Evolutionary conservation across 2,329 filamentous ascomycete genomes (phyloP), one percentile per base, ranked within the genome.

Genomic region (Claviceps sp.): DNA sequence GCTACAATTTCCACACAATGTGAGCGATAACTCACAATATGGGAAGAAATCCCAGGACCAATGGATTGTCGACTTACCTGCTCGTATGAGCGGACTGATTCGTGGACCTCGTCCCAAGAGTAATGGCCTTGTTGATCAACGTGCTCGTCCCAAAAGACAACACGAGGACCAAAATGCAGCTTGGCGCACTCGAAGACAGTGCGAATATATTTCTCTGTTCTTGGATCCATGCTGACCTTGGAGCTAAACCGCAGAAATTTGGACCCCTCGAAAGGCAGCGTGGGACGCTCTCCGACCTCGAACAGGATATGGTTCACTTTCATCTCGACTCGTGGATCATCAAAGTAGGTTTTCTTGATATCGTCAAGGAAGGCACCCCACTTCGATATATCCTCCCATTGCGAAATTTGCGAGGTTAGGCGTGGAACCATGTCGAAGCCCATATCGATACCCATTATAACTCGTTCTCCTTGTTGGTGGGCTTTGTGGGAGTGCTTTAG

Each of bases 221-320:
- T 2, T 4, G 18, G 8, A 1, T 43, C 41, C 4, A 16, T 5
- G 9, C 22, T 26, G 13, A 45, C 11, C 7, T 34, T 34, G 13
- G 49, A 50, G 49, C 49, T 50, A 11, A 50, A 50, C 1, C 49
- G 49, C 20, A 46, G 49, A 11, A 50, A 37, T n/a, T 50, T 50
- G 49, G 45, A 30, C 9, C 49, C 49, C 34, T 50, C 49, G 18
- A 50, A 37, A 3, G 49, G 49, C 14, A 50, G 26, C 16, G 6
- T 14, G 3, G 49, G 49, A 5, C 38, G 41, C 30, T 50, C 49
- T 5, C 49, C 49, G 7, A 37, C 41, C n/a, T 50, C 37, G 49
- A 50, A 50, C 11, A 50, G 24, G 49, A 50, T 50, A 18, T 45
- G 24, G 20, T 40, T 46, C 14, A 2, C 3, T 26, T 37, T 45